phyloP scores from a whole-genome alignment of 75 land plant species.

The Pinus taeda region DNA sequence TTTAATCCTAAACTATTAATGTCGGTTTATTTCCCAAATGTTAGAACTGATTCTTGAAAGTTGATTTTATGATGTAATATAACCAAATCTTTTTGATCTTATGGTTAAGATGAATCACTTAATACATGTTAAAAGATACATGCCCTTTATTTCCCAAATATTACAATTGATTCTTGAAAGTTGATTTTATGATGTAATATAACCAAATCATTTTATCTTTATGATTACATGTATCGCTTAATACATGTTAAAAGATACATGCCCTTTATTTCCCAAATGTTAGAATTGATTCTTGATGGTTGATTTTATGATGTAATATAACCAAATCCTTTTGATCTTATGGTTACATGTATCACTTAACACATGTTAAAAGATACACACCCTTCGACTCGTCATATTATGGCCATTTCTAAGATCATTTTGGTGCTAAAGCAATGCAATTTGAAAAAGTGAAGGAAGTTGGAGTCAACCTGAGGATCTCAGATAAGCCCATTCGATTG shows the following conservation, averaged over 20 bases:
- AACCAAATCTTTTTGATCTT: not conserved
- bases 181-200: too few species aligned
- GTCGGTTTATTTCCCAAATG: not conserved
- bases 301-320: too few species aligned
- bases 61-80: too few species aligned
- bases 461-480: conserved; percentile 79
- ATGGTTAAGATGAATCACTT: not conserved
- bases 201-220: not conserved
- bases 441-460: conserved; percentile 84
- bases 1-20: not conserved
- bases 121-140: not conserved
- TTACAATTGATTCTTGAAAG: not conserved
- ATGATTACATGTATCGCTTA: not conserved
- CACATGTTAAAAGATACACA: not conserved
- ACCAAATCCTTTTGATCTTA: not conserved
- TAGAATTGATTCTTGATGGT: not conserved
- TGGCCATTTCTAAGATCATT: not conserved
- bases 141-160: not conserved
- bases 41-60: not conserved
- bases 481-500: conserved; percentile 79
- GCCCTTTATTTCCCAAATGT: not conserved
- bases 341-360: not conserved
- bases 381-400: not conserved
- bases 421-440: conserved; percentile 28
- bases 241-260: not conserved